Base-by-base conservation (phyloP, 106 monocot genomes). In the Dendrobium chrysotoxum region DNA sequence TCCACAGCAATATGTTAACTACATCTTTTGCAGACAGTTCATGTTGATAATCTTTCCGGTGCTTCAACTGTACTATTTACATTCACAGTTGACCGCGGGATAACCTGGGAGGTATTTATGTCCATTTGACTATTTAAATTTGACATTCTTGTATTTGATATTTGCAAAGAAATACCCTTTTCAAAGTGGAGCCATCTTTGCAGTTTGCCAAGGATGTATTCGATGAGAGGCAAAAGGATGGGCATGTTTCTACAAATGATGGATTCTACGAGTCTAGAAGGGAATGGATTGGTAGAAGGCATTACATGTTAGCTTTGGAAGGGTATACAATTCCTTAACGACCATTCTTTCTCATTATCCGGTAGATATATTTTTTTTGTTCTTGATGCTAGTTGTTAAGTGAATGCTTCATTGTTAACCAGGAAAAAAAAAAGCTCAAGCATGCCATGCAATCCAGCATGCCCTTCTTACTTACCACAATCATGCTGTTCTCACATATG, bases 191-290 rank as follows among this genome's bases (percentile, higher is more conserved):
- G 26, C 35, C 53, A 21, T 71, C 55, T 28, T 44, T 81, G 50
- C 67, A 99, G 99, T 86, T 79, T 83, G 99, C 95, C 65, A 92
- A 91, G 79, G 82, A 72, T 53, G 73, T 91, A 68, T 87, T 99
- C 79, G 99, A 95, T 54, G 93, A 93, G 75, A 89, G 83, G 81
- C 66, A 91, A 70, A 90, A 82, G 40, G 83, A 81, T 83, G 87
- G 82, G 53, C 53, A 75, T 38, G 70, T 75, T 75, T 86, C 67
- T 77, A 38, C 21, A 10, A 82, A 39, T 82, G 90, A 99, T 90
- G 99, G 99, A 58, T 99, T 99, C 77, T 99, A 99, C 80, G 99
- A 99, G 74, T 99, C 99, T 45, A 89, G 72, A 86, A 89, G 99
- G 83, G 99, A 99, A 82, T 99, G 95, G 95, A 93, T 95, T 90